Conservation (phyloP, 116 monocot species). For the Iris pallida region DNA sequence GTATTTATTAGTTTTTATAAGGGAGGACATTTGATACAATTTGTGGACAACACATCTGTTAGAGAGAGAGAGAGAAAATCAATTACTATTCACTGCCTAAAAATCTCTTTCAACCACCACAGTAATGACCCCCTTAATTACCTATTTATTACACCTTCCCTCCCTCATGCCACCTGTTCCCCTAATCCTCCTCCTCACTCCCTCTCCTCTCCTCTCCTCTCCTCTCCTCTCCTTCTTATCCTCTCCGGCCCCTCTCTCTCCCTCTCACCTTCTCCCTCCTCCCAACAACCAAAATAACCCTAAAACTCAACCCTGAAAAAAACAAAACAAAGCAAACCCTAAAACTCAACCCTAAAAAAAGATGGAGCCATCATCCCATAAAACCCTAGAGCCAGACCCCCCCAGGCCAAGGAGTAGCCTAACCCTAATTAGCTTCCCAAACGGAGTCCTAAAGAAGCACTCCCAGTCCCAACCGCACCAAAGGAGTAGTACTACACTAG, state of each 20-base stretch:
- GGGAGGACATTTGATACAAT: too few species aligned
- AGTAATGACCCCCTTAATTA: too few species aligned
- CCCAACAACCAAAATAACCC: not conserved
- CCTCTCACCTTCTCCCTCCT: not conserved
- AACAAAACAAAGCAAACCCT: not conserved
- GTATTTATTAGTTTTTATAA: too few species aligned
- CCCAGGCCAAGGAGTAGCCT: constrained; percentile 6
- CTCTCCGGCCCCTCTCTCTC: not conserved
- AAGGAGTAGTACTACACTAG: not conserved
- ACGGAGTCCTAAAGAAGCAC: constrained; percentile 36
- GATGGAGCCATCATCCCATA: constrained; percentile 13
- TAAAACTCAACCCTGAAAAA: constrained; percentile 9
- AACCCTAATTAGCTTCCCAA: constrained; percentile 31
- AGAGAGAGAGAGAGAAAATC: too few species aligned
- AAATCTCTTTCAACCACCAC: too few species aligned
- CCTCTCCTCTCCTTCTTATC: not conserved
- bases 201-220: too few species aligned
- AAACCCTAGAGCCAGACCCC: constrained; percentile 18
- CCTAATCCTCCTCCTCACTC: too few species aligned
- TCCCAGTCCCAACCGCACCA: not conserved
- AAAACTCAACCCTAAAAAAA: not conserved
- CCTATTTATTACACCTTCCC: too few species aligned
- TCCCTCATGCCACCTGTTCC: too few species aligned
- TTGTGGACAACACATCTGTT: too few species aligned
- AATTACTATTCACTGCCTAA: too few species aligned